Conservation (phyloP, 2,329 filamentous ascomycete species). For the Arthrobotrys iridis region DNA sequence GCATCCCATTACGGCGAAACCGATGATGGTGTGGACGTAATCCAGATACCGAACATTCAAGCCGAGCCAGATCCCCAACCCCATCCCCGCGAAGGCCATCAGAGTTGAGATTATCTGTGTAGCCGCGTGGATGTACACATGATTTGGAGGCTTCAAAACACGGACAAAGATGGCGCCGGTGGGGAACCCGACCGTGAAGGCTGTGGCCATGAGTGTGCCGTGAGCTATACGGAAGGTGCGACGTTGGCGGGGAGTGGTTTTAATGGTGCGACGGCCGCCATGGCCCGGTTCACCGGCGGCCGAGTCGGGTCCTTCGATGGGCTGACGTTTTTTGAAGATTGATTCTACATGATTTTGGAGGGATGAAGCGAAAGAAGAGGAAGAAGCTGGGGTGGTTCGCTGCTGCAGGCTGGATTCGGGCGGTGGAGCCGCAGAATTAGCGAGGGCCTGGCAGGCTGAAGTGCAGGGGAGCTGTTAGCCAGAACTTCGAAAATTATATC, state of each 20-base stretch:
- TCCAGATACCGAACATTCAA: constrained; percentile 62
- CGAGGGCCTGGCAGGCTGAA: constrained; percentile 10
- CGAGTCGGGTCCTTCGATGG: constrained; percentile 21
- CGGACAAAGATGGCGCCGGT: constrained; percentile 71
- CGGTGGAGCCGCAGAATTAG: constrained; percentile 7
- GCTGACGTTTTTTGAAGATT: constrained; percentile 1
- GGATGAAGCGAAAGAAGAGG: neutral
- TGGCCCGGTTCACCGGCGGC: constrained; percentile 37
- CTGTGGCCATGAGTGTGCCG: constrained; percentile 68
- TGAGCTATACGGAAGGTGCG: constrained; percentile 45
- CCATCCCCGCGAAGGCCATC: constrained; percentile 71
- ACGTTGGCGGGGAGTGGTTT: constrained; percentile 38
- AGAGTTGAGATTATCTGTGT: constrained; percentile 68
- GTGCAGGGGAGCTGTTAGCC: neutral
- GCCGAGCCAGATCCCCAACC: constrained; percentile 65
- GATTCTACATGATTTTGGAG: neutral
- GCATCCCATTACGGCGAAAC: constrained; percentile 67
- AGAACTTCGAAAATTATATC: neutral
- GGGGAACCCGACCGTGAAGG: constrained; percentile 70
- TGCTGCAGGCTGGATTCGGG: constrained; percentile 14
- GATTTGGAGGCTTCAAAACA: constrained; percentile 64
- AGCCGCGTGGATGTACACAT: constrained; percentile 65
- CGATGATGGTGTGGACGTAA: constrained; percentile 68
- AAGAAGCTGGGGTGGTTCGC: neutral
- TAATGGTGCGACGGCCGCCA: constrained; percentile 38